These are phyloP conservation scores for Ogataea nakhonphanomensis DNA, from an alignment of 805 yeast species.

Conservation along the genomic window DNA sequence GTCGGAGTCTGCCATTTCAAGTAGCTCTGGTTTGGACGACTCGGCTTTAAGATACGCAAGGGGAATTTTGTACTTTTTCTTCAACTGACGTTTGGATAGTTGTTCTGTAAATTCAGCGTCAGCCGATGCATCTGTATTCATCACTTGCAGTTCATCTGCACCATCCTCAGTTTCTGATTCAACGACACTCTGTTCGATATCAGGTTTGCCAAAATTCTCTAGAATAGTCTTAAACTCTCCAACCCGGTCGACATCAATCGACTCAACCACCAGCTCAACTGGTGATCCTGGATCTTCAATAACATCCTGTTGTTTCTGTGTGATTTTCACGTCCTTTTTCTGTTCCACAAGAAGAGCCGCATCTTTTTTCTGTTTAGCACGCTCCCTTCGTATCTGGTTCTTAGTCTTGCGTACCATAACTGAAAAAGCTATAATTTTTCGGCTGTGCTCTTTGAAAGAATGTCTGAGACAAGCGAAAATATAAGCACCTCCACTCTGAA, in stretches of 20 bases:
- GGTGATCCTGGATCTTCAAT: conserved; percentile 3
- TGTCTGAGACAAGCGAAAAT: conserved; percentile 7
- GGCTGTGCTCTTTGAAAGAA: conserved; percentile 1
- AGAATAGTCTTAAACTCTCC: conserved; percentile 20
- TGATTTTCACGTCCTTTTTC: background rate
- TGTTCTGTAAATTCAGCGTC: conserved; percentile 25
- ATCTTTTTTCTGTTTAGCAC: conserved; percentile 34
- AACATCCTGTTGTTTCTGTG: background rate
- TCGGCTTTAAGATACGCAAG: conserved; percentile 63
- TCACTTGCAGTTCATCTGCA: conserved; percentile 8
- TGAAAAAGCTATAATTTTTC: conserved; percentile 5
- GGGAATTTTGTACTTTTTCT: conserved; percentile 55
- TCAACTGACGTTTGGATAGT: conserved; percentile 48
- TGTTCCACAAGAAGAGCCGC: background rate
- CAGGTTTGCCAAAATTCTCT: conserved; percentile 18
- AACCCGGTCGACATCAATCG: conserved; percentile 12
- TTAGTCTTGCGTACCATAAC: conserved; percentile 38
- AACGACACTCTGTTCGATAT: background rate
- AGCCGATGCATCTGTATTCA: conserved; percentile 16
- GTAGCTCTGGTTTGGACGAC: conserved; percentile 61
- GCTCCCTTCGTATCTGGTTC: conserved; percentile 53
- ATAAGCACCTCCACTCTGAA: conserved; percentile 1
- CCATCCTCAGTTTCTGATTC: conserved; percentile 18
- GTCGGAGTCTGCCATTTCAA: conserved; percentile 87
- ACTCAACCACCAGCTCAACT: conserved; percentile 7